Base-by-base conservation (phyloP, 768 basidiomycete genomes). In the Gymnopilus junonius region DNA sequence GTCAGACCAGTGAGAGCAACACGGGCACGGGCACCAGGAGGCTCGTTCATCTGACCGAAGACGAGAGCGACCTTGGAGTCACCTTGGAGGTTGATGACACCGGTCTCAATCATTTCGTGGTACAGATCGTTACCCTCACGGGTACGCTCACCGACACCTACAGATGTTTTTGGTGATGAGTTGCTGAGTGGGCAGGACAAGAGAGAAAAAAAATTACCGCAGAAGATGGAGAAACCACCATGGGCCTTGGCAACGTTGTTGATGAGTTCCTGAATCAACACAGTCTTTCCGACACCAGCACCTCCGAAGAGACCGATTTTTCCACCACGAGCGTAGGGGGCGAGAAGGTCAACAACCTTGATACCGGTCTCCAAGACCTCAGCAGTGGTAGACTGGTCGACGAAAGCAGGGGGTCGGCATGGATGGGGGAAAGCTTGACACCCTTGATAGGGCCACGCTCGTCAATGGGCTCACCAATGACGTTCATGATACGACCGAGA, bases 1-100 rank as follows among this genome's bases (percentile, higher is more conserved):
- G 97, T 99, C 63, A 99, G 84, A 80, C 97, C 97, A 71, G 97
- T 99, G 73, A 99, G 89, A 68, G 97, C 97, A 73, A 99, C 97
- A 92, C 97, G 97, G 74, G 97, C 97, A 89, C 97, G 96, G 70
- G 97, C 97, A 88, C 97, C 97, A 72, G 97, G 97, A 77, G 97
- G 97, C 85, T 99, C 97, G 84, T 99, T 99, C 97, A 99, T 99
- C 83, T 99, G 97, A 85, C 97, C 97, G 85, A 99, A 99, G 71
- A 99, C 97, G 67, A 99, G 90, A 73, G 97, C 97, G 81, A 98
- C 97, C 88, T 99, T 99, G 78, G 97, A 99, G 80, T 99, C 96
- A 80, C 97, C 97, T 76, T 98, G 88, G 75, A 99, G 90, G 83
- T 99, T 97, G 87, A 99, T 99, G 87, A 99, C 97, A 89, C 97